Evolutionary conservation across 805 yeast species (phyloP), one percentile per base, ranked within the genome.

Genomic region (Metschnikowia aberdeeniae): DNA sequence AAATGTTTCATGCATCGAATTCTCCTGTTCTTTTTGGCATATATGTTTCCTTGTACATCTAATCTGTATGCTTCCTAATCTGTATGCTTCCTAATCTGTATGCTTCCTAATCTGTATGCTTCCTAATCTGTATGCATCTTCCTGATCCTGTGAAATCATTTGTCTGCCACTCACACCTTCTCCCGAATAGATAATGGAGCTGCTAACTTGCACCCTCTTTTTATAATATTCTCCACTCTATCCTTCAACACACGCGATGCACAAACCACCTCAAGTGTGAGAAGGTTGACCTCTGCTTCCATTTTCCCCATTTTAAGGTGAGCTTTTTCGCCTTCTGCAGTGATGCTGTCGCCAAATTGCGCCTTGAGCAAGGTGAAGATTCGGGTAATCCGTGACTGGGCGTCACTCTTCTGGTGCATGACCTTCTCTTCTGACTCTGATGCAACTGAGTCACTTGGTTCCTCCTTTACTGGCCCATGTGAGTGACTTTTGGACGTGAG

Each of bases 321-420:
- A 0, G 88, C 86, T n/a, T 78, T 78, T 45, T 70, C 64, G 20
- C 68, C 60, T 6, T 67, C 68, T 6, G 52, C 46, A 0, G 47
- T 47, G 47, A 86, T 79, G 1, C 89, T 65, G 20, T 85, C 88
- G 12, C 98, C 99, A 67, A 93, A 93, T 57, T 93, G 99, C 0
- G 93, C 89, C 39, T 73, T 70, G 40, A 93, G 68, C 36, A 93
- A 69, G 10, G 80, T 71, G 2, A 78, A 61, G 9, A 93, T 77
- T 46, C 88, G 75, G 40, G 60, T 66, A 9, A 69, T 61, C 36
- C 75, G 55, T 41, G 66, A 62, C 13, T 49, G 42, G 20, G 70
- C 57, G 33, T 57, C 66, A n/a, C 57, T 49, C 32, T 13, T 39
- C 3, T 64, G 59, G 45, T 61, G 67, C 3, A 62, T 67, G 22